Percentiles rank a stretch among this genome's conserved stretches.
These are phyloP conservation scores for Albatrellus ellisii DNA, from an alignment of 768 basidiomycete species.

Conservation along the genomic window DNA sequence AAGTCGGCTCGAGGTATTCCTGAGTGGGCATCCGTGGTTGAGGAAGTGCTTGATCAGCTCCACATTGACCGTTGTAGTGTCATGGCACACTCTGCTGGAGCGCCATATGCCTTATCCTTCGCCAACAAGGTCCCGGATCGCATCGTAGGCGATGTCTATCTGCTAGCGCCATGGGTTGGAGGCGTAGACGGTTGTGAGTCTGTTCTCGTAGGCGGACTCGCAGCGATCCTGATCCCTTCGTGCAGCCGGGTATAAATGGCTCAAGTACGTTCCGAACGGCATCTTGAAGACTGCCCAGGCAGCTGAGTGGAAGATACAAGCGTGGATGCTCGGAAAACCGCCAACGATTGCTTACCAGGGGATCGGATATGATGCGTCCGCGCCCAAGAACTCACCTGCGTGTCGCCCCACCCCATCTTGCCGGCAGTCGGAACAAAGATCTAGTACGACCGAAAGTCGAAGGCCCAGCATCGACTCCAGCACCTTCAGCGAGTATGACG, in stretches of 20 bases:
- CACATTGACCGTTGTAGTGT: slow-evolving; percentile 72
- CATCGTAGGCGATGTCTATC: slow-evolving; percentile 71
- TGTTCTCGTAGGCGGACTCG: slow-evolving; percentile 1
- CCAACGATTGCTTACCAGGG: slow-evolving; percentile 76
- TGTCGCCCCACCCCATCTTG: slow-evolving; percentile 7
- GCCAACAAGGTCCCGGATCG: slow-evolving; percentile 64
- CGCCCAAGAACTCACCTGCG: slow-evolving; percentile 15
- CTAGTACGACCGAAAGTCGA: slow-evolving; percentile 14
- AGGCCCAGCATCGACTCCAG: slow-evolving; percentile 65
- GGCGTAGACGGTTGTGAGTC: slow-evolving; percentile 74
- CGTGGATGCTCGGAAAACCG: slow-evolving; percentile 95
- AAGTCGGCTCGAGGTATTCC: slow-evolving; percentile 67
- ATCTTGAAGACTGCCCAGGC: slow-evolving; percentile 92
- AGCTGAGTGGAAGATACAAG: slow-evolving; percentile 94
- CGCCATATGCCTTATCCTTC: slow-evolving; percentile 86
- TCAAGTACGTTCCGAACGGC: slow-evolving; percentile 90
- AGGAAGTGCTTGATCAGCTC: slow-evolving; percentile 78
- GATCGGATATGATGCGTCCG: slow-evolving; percentile 56
- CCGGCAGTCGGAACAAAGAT: slow-evolving; percentile 10
- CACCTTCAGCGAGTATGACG: slow-evolving; percentile 78
- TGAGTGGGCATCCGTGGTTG: slow-evolving; percentile 85
- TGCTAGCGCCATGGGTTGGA: slow-evolving; percentile 96
- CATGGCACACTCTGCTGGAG: slow-evolving; percentile 92
- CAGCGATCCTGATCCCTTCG: slow-evolving; percentile 3
- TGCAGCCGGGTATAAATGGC: slow-evolving; percentile 82